These are phyloP conservation scores for Bolboschoenoplectus hybrid DNA, from an alignment of 202 grass and related monocot genomes.

Conservation along the genomic window DNA sequence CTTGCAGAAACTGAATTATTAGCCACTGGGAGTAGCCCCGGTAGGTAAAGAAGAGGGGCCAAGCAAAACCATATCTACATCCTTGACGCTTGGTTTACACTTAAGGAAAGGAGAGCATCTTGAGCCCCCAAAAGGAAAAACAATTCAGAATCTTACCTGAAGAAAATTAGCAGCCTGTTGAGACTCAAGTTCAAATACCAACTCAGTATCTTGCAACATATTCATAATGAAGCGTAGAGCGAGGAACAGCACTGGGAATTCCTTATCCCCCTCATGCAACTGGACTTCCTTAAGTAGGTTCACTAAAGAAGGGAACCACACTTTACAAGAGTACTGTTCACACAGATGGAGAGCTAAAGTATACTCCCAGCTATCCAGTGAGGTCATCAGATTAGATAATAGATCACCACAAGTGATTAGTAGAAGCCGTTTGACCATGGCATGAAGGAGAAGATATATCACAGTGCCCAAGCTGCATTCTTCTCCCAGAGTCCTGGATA, in stretches of 20 bases:
- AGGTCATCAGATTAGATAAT: slow-evolving; percentile 36
- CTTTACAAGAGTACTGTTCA: slow-evolving; percentile 70
- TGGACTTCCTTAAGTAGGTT: slow-evolving; percentile 70
- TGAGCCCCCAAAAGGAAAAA: neutral
- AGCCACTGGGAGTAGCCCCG: neutral
- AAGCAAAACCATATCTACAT: neutral
- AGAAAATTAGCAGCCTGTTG: slow-evolving; percentile 56
- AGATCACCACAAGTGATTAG: slow-evolving; percentile 33
- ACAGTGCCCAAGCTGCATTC: slow-evolving; percentile 59
- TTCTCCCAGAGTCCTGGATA: slow-evolving; percentile 72
- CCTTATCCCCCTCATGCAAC: slow-evolving; percentile 47
- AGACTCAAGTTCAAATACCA: slow-evolving; percentile 75
- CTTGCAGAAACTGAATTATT: slow-evolving; percentile 12
- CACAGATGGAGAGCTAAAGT: slow-evolving; percentile 62
- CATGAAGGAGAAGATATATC: slow-evolving; percentile 65
- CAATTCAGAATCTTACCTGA: slow-evolving; percentile 51
- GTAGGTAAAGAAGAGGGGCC: neutral
- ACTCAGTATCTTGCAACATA: slow-evolving; percentile 81
- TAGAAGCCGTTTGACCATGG: slow-evolving; percentile 47
- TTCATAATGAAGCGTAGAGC: slow-evolving; percentile 60
- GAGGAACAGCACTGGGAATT: slow-evolving; percentile 56
- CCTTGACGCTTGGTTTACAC: neutral
- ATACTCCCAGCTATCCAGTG: slow-evolving; percentile 76
- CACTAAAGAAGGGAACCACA: slow-evolving; percentile 92
- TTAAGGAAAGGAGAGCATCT: neutral